Evolutionary conservation across 106 monocot genomes (phyloP).

Genomic region (Allium sativum): DNA sequence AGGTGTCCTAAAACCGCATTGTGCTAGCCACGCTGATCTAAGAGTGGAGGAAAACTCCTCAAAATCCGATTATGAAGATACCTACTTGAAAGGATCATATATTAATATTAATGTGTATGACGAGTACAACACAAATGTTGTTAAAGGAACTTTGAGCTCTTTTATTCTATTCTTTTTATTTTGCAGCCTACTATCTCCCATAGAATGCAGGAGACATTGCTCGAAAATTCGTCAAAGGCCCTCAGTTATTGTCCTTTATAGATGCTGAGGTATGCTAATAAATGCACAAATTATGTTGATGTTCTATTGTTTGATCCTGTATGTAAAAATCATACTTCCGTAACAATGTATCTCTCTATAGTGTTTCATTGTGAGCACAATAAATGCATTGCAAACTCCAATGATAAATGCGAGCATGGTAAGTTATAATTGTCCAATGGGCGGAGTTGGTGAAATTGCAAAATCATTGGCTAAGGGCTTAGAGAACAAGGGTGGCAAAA

Average conservation of each 20-base stretch:
- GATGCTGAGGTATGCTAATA: conserved; percentile 79
- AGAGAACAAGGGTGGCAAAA: conserved; percentile 62
- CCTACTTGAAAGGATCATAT: too few species aligned
- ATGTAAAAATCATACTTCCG: neutral
- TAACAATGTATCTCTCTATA: conserved; percentile 19
- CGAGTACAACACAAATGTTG: too few species aligned
- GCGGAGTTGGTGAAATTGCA: conserved; percentile 93
- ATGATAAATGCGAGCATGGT: conserved; percentile 99
- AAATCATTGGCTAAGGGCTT: conserved; percentile 81
- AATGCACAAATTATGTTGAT: neutral
- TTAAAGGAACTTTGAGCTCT: too few species aligned
- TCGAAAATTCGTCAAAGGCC: conserved; percentile 76
- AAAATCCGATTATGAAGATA: too few species aligned
- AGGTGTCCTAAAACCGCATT: too few species aligned
- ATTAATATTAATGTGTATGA: too few species aligned
- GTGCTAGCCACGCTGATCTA: too few species aligned
- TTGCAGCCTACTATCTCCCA: conserved; percentile 88
- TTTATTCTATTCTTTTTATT: conserved; percentile 5
- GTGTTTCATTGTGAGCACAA: conserved; percentile 98
- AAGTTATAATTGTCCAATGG: conserved; percentile 76
- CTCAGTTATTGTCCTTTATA: conserved; percentile 77
- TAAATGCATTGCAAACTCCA: conserved; percentile 91
- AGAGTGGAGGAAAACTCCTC: too few species aligned
- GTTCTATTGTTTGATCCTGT: neutral
- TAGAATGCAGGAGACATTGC: conserved; percentile 94